Conservation (phyloP, 1,284 basidiomycete genomes). For the Cutaneotrichosporon arboriforme region DNA sequence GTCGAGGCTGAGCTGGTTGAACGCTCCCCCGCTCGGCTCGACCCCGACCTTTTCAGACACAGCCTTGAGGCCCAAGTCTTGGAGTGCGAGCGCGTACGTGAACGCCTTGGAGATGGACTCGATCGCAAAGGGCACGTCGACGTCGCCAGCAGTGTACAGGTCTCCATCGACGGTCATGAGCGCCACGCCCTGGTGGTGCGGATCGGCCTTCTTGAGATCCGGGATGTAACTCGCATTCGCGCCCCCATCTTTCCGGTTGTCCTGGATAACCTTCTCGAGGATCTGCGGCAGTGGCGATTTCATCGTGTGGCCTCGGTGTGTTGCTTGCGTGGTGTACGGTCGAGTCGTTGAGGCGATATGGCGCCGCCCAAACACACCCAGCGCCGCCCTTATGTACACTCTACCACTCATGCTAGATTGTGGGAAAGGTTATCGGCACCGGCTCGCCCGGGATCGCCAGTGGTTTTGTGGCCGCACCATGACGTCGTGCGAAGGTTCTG, state of each 20-base stretch:
- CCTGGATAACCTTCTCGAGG: background rate
- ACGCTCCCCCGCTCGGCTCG: conserved; percentile 15
- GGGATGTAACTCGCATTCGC: conserved; percentile 11
- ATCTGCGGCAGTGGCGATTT: background rate
- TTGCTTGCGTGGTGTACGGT: too few species aligned
- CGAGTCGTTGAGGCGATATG: too few species aligned
- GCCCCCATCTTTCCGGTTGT: background rate
- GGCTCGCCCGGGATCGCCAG: too few species aligned
- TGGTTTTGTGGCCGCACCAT: too few species aligned
- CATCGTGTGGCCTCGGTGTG: background rate
- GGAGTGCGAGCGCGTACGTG: conserved; percentile 13
- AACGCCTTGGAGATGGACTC: conserved; percentile 18
- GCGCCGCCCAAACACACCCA: too few species aligned
- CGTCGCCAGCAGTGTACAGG: conserved; percentile 11
- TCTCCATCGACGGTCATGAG: conserved; percentile 10
- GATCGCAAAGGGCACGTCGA: conserved; percentile 13
- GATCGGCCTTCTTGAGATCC: conserved; percentile 7
- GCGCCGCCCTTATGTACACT: too few species aligned
- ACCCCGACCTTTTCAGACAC: conserved; percentile 6
- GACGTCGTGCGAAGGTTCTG: too few species aligned
- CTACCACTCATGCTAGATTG: too few species aligned
- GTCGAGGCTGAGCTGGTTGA: conserved; percentile 13
- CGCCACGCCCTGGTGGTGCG: conserved; percentile 1
- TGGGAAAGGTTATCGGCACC: too few species aligned
- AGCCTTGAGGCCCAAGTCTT: conserved; percentile 7